Conservation (phyloP, 768 basidiomycete species). For the Boletus patriciae region DNA sequence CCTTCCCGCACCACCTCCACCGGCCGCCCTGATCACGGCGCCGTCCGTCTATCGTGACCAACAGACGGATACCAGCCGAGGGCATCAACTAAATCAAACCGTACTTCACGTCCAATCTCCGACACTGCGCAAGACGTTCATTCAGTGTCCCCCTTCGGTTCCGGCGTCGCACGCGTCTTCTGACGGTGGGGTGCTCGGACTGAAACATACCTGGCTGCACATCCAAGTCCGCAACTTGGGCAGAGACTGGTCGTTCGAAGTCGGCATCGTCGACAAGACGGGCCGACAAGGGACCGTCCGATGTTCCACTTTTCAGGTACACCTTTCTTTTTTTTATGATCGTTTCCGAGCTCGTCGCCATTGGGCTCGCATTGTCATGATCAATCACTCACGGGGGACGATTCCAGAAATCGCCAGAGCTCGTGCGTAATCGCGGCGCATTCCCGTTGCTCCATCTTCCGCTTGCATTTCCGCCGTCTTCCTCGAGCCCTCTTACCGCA, state of each 20-base stretch:
- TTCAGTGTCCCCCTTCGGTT: constrained; percentile 55
- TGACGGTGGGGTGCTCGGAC: constrained; percentile 42
- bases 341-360: background rate
- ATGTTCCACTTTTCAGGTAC: constrained; percentile 81
- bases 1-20: constrained; percentile 44
- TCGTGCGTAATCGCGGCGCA: constrained; percentile 41
- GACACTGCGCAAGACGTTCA: constrained; percentile 62
- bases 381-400: constrained; percentile 9
- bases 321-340: background rate
- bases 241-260: constrained; percentile 72
- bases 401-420: constrained; percentile 52
- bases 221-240: constrained; percentile 69
- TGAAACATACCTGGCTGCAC: constrained; percentile 75
- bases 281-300: constrained; percentile 61
- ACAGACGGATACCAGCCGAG: constrained; percentile 32
- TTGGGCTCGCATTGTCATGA: background rate
- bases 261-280: constrained; percentile 66
- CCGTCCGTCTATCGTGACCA: constrained; percentile 35
- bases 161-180: constrained; percentile 9
- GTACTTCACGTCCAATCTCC: constrained; percentile 83
- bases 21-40: constrained; percentile 46
- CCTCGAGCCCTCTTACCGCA: constrained; percentile 59
- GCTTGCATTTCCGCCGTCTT: constrained; percentile 56
- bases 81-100: constrained; percentile 53
- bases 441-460: constrained; percentile 71